A percentile compares a stretch with the other conserved stretches of the same genome.
These are phyloP conservation scores for Tolypocladium ovalisporum DNA, from an alignment of 2,329 filamentous ascomycete species.

Conservation along the genomic window DNA sequence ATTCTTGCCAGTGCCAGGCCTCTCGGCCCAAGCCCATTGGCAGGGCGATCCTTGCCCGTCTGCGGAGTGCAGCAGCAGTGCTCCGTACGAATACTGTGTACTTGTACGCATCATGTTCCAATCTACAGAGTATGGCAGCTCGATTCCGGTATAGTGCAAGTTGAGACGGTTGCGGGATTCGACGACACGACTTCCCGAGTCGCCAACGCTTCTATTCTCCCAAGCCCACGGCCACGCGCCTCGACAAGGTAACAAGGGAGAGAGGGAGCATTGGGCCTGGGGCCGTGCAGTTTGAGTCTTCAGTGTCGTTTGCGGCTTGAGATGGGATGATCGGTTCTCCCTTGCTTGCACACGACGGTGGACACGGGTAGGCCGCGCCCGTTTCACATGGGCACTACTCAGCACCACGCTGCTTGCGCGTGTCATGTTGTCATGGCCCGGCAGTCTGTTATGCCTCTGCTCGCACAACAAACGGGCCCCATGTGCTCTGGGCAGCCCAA, in stretches of 20 bases:
- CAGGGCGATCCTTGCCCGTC: background rate
- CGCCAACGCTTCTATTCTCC: background rate
- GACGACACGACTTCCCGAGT: background rate
- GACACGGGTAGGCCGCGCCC: background rate
- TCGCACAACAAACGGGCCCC: background rate
- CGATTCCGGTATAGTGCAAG: background rate
- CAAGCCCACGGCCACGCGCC: background rate
- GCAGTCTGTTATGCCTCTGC: background rate
- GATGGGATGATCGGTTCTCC: slow-evolving; percentile 4
- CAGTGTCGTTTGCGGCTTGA: slow-evolving; percentile 1
- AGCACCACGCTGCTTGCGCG: background rate
- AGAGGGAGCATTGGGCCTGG: background rate
- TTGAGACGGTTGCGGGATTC: background rate
- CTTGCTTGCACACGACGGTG: slow-evolving; percentile 1
- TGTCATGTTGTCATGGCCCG: background rate
- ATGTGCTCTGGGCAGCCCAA: background rate
- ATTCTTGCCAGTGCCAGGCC: background rate
- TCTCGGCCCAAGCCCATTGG: background rate
- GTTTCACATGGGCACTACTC: background rate
- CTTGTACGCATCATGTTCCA: background rate
- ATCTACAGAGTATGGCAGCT: background rate
- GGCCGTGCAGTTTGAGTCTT: slow-evolving; percentile 1
- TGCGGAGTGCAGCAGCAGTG: background rate
- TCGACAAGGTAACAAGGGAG: background rate
- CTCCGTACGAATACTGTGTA: background rate